Base-by-base conservation (phyloP, 2,329 filamentous ascomycete genomes). In the Cordyceps tenuipes region DNA sequence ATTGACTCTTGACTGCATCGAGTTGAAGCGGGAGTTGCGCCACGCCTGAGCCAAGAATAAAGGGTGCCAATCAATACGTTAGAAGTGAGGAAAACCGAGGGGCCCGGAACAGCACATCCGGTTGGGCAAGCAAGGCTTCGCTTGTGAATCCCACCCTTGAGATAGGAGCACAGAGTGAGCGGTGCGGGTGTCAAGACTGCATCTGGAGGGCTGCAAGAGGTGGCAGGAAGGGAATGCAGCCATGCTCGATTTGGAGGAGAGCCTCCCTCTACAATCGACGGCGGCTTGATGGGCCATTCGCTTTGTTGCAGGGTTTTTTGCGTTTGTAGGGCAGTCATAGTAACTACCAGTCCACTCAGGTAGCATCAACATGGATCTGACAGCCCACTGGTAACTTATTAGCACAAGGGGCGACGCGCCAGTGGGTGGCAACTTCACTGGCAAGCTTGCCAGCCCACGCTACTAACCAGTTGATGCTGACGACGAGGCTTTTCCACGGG, bases 401-500 rank as follows among this genome's bases (percentile, higher is more conserved):
- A n/a, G 43, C 21, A 21, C 13, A 44, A 29, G 46, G 55, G 34
- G 31, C 15, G 19, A 39, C 1, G 44, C 29, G 44, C 15, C 9
- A 5, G 34, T 57, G 55, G 47, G 34, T 44, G 34, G 41, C n/a
- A n/a, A 23, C 55, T 13, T 49, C 48, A 34, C 6, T 36, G 7
- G 6, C 34, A 36, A 21, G 36, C 29, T 29, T 44, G 31, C 39
- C 8, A 23, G 19, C 17, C 31, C 8, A 19, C 26, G 39, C 36
- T 12, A 54, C 5, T 46, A 9, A 36, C 29, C 29, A 29, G 29
- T 29, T 29, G 5, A 29, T 29, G 64, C 68, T 64, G 59, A 64
- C 66, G 66, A 70, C 66, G 66, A 70, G 69, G 69, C 69, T 61
- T 69, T 68, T 68, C 65, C 57, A 70, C 70, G 68, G 69, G 69